phyloP scores from a whole-genome alignment of 768 basidiomycete species.

The Calocybe cyanea region DNA sequence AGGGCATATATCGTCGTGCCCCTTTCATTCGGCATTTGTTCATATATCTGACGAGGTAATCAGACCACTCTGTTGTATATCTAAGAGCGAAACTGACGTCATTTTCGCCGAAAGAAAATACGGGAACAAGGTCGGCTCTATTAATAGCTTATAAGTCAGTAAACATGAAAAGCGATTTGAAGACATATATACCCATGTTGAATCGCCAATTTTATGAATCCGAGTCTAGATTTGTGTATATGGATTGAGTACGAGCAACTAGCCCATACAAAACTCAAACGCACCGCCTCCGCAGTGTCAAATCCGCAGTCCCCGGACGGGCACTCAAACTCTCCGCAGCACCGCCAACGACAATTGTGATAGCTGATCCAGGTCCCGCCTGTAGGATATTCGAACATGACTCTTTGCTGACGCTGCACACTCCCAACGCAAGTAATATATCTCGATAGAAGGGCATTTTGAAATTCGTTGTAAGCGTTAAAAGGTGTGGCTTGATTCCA shows the following conservation, averaged over 20 bases:
- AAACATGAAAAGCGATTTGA: slow-evolving; percentile 5
- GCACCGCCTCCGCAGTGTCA: slow-evolving; percentile 72
- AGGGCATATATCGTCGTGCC: slow-evolving; percentile 84
- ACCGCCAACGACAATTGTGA: slow-evolving; percentile 95
- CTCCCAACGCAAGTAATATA: slow-evolving; percentile 78
- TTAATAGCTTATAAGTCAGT: not conserved
- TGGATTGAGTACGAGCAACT: not conserved
- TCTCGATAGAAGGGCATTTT: slow-evolving; percentile 92
- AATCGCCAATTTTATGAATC: slow-evolving; percentile 94
- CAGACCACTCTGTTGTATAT: not conserved
- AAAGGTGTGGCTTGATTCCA: slow-evolving; percentile 87
- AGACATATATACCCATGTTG: slow-evolving; percentile 75
- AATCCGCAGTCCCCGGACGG: slow-evolving; percentile 93
- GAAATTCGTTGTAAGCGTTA: slow-evolving; percentile 91
- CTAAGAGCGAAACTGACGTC: slow-evolving; percentile 55
- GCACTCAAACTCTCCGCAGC: slow-evolving; percentile 94
- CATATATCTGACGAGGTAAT: slow-evolving; percentile 66
- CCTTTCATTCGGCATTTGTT: slow-evolving; percentile 94
- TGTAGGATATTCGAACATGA: slow-evolving; percentile 88
- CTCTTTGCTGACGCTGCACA: slow-evolving; percentile 88
- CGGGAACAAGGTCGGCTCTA: slow-evolving; percentile 93
- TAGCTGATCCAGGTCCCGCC: slow-evolving; percentile 59
- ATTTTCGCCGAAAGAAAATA: slow-evolving; percentile 98
- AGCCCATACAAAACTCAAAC: slow-evolving; percentile 12
- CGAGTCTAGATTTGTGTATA: slow-evolving; percentile 50